These are phyloP conservation scores for Eucalyptus cloeziana DNA, from an alignment of 345 rosid genomes.

Conservation along the genomic window DNA sequence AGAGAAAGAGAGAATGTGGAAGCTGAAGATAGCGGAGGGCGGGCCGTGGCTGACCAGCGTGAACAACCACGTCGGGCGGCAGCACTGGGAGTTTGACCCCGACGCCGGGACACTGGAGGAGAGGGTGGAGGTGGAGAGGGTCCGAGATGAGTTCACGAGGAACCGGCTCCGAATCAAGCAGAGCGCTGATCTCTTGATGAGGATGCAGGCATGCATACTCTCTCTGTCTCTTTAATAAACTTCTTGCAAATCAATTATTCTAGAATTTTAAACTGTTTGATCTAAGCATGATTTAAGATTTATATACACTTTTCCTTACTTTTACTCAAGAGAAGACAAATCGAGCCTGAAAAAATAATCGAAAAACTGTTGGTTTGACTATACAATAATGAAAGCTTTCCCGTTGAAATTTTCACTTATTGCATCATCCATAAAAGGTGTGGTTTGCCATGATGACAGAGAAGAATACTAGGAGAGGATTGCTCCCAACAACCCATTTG, in stretches of 20 bases:
- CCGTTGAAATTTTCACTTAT: neutral
- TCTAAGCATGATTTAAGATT: neutral
- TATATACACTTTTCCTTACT: neutral
- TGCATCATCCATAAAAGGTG: neutral
- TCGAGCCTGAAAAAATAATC: neutral
- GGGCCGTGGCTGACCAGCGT: constrained; percentile 14
- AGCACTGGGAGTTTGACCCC: constrained; percentile 40
- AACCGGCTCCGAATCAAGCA: constrained; percentile 17
- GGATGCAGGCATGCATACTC: constrained; percentile 19
- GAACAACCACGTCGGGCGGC: constrained; percentile 24
- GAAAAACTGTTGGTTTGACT: neutral
- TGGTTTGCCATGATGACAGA: neutral
- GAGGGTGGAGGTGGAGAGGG: constrained; percentile 7
- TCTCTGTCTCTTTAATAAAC: neutral
- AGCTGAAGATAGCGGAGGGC: constrained; percentile 29
- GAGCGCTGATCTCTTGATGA: constrained; percentile 25
- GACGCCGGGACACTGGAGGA: constrained; percentile 20
- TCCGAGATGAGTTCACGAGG: constrained; percentile 6
- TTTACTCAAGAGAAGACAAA: neutral
- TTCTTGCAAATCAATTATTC: neutral
- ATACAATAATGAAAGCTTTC: neutral
- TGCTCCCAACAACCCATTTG: neutral
- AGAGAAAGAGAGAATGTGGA: constrained; percentile 16
- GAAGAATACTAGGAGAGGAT: neutral
- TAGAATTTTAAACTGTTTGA: neutral